Conservation (phyloP, 225 moss, liverwort and hornwort genomes). For the Rhytidiadelphus loreus region DNA sequence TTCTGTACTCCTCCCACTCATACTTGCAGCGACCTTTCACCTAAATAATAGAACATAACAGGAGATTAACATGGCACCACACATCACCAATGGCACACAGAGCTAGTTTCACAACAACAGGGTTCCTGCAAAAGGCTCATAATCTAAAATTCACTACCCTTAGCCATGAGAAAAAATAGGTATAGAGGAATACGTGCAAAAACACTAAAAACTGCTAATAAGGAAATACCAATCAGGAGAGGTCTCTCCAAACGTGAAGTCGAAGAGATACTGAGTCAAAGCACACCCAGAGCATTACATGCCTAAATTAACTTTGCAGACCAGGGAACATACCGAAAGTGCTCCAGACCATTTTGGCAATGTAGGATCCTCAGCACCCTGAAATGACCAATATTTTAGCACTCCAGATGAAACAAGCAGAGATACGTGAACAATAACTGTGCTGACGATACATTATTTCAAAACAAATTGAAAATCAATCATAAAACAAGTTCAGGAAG, state of each 20-base stretch:
- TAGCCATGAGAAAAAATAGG: background rate
- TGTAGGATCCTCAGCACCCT: constrained; percentile 34
- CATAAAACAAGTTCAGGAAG: background rate
- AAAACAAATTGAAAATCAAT: background rate
- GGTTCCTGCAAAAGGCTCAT: background rate
- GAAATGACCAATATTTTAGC: background rate
- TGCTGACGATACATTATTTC: background rate
- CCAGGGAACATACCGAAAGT: constrained; percentile 11
- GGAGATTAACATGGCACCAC: background rate
- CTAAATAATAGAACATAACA: background rate
- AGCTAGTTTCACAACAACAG: background rate
- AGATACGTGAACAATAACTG: background rate
- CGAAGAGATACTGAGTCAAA: background rate
- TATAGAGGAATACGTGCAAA: background rate
- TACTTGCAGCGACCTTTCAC: constrained; percentile 42
- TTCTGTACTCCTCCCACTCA: constrained; percentile 32
- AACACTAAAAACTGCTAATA: background rate
- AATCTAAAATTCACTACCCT: background rate
- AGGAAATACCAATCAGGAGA: background rate
- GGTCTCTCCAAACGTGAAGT: background rate
- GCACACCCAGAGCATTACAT: background rate
- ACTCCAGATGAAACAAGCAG: background rate
- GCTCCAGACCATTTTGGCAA: constrained; percentile 19
- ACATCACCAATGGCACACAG: background rate
- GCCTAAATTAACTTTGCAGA: background rate